Base-by-base conservation (phyloP, 2,329 filamentous ascomycete genomes). In the Rhytidhysteron rufulum region DNA sequence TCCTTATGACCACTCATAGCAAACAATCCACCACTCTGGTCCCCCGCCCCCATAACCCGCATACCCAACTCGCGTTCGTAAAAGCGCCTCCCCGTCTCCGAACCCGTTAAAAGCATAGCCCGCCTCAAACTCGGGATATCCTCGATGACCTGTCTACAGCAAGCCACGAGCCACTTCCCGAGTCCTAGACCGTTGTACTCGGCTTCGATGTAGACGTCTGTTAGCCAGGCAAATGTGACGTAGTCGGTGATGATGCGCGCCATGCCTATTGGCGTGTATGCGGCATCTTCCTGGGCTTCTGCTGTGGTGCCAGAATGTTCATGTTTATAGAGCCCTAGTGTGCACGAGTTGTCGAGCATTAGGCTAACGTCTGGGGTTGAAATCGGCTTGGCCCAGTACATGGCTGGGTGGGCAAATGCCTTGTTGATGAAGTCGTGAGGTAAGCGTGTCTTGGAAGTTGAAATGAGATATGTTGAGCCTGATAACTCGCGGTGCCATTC, bases 171-270 rank as follows among this genome's bases (percentile, higher is more conserved):
- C 80, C 82, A 87, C 31, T 68, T 74, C 3, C 79, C 84, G 2
- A 88, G 68, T 0, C 84, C 83, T 8, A 71, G 67, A 4, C 77
- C 73, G 55, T 83, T 81, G 51, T 80, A 77, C 29, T 74, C 70
- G 0, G 75, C 69, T 3, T 79, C 58, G 17, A 87, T 69, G 58
- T 83, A 87, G 16, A 86, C 79, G 53, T 87, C 84, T 19, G 83
- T 83, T 29, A 85, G 63, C 51, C 85, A 88, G 24, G 77, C 81
- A 50, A 86, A 79, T 0, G 83, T 84, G 34, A 80, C 73, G 52
- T 78, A 75, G 62, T 88, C 85, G 7, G 84, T 88, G 37, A 88
- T 68, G n/a, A 85, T 61, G 24, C 85, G 72, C 1, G 74, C 75
- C 41, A 83, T 71, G 1, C 80, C 81, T 35, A 85, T 68, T 50